Evolutionary conservation across 2,329 filamentous ascomycete species (phyloP).

Genomic region (Epichloe amarillans): DNA sequence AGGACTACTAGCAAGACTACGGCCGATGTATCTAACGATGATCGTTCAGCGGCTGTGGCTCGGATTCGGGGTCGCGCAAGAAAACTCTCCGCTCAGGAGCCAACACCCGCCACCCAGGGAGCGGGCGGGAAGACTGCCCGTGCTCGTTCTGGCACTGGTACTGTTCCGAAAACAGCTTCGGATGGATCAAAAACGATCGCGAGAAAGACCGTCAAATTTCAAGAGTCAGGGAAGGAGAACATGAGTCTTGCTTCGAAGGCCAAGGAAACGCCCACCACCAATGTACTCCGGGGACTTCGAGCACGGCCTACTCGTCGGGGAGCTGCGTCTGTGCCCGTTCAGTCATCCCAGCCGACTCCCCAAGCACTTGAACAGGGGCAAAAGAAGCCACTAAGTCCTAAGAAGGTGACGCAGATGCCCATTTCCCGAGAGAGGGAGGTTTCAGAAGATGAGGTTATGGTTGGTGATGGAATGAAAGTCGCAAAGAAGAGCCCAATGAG

Average conservation of each 20-base stretch:
- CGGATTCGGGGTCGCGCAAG: slow-evolving; percentile 29
- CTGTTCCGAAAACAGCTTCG: slow-evolving; percentile 18
- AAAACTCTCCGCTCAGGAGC: slow-evolving; percentile 20
- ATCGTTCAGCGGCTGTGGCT: slow-evolving; percentile 9
- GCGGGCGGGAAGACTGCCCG: slow-evolving; percentile 21
- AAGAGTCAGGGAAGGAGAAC: slow-evolving; percentile 54
- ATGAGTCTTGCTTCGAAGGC: slow-evolving; percentile 28
- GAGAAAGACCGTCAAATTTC: slow-evolving; percentile 51
- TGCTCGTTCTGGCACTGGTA: slow-evolving; percentile 10
- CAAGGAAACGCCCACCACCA: slow-evolving; percentile 20
- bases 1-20: slow-evolving; percentile 16
- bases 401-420: slow-evolving; percentile 48
- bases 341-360: slow-evolving; percentile 11
- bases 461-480: slow-evolving; percentile 23
- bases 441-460: slow-evolving; percentile 48
- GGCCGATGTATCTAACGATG: slow-evolving; percentile 11
- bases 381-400: slow-evolving; percentile 46
- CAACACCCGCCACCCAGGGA: slow-evolving; percentile 11
- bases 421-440: slow-evolving; percentile 28
- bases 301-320: slow-evolving; percentile 31
- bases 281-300: slow-evolving; percentile 22
- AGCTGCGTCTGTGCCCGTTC: slow-evolving; percentile 18
- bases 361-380: slow-evolving; percentile 8
- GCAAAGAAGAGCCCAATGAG: background rate
- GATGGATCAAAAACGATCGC: slow-evolving; percentile 28